Evolutionary conservation across 805 yeast genomes (phyloP), one percentile per base, ranked within the genome.

Genomic region (Candida maesae): DNA sequence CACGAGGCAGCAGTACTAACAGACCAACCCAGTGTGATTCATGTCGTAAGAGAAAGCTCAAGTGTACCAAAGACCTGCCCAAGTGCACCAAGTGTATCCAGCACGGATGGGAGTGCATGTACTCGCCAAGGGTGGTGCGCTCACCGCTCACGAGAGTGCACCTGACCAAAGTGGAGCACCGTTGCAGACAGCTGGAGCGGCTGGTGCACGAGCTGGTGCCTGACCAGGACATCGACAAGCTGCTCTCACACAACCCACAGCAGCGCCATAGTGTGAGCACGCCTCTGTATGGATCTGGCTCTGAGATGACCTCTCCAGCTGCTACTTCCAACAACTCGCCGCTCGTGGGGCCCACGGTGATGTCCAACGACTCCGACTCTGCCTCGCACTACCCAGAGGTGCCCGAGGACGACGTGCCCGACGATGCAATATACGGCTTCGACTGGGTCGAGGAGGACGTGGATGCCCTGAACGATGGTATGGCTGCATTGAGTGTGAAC

Each of bases 81-180:
- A 75, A 73, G 47, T 87, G 95, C 56, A 66, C 80, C 33, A 85
- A 85, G 55, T 87, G 96, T 65, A 60, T 70, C 7, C 77, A 74
- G 40, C 87, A 84, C 56, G 68, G 71, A 17, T 81, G 95, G 84
- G 73, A 74, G 24, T 87, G 96, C 60, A 64, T 76, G 2, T 87
- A 87, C 56, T 81, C 90, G 17, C 95, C 96, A 13, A 70, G 84
- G 45, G 74, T 81, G 2, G 81, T 83, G 25, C 68, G 95, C 40
- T 79, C 91, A 5, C 95, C 95, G 0, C 64, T 87, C 41, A 87
- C 95, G 0, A 67, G 96, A 50, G 87, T 84, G 4, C 83, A 85
- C 63, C 65, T 87, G 49, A 86, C 95, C 13, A 74, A 74, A 39
- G 88, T 87, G 21, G 95, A 87, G 60, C 72, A 67, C 38, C 61